These are phyloP conservation scores for Phanerochaete sordida DNA, from an alignment of 768 basidiomycete genomes.

Conservation along the genomic window DNA sequence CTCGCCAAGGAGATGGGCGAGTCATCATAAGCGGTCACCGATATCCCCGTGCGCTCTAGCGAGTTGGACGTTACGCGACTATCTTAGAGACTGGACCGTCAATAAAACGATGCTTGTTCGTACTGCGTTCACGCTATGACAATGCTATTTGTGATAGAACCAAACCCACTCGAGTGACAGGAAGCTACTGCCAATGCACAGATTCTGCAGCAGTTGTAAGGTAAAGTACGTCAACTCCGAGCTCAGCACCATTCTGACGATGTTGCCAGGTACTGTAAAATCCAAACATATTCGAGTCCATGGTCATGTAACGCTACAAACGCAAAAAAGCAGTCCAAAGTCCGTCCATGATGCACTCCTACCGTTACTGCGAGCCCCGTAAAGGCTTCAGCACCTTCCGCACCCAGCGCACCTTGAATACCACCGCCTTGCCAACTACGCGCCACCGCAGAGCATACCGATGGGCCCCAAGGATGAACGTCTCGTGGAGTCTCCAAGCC, in stretches of 20 bases:
- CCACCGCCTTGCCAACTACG: not conserved
- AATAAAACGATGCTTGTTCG: constrained; percentile 8
- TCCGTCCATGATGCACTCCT: no score
- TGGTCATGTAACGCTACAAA: no score
- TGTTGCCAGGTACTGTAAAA: no score
- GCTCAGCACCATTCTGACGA: no score
- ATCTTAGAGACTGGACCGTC: constrained; percentile 3
- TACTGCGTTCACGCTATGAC: not conserved
- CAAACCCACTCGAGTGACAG: not conserved
- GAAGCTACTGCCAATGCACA: no score
- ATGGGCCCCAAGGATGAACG: not conserved
- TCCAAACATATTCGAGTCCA: no score
- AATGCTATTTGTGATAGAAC: not conserved
- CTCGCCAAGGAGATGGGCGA: constrained; percentile 90
- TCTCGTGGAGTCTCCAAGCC: not conserved
- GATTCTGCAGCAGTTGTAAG: no score
- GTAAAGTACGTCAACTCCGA: no score
- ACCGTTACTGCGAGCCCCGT: no score
- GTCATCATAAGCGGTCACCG: constrained; percentile 20
- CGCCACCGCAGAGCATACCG: constrained; percentile 3
- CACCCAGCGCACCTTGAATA: constrained; percentile 5
- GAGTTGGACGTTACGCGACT: not conserved
- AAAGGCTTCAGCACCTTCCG: not conserved
- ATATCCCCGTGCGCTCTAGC: not conserved
- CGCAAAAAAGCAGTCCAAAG: no score